Evolutionary conservation across 2,329 filamentous ascomycete species (phyloP), one percentile per base, ranked within the genome.

Genomic region (Cercospora nicotianae): DNA sequence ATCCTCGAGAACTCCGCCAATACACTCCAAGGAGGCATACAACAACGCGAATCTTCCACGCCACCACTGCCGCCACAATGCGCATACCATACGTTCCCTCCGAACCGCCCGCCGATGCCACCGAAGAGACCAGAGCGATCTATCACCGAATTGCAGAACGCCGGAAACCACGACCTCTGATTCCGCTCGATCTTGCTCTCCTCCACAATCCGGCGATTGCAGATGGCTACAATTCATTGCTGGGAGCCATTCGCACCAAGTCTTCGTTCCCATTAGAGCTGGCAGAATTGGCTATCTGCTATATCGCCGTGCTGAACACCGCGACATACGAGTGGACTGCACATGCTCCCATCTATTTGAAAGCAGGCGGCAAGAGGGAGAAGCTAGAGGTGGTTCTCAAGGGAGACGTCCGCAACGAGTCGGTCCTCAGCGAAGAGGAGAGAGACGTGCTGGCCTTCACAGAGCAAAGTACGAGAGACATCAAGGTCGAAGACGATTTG

Each of bases 191-290:
- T 77, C 86, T 92, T 2, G 84, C 91, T 1, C 86, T 94, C 1
- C 85, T 94, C 12, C 91, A 94, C 81, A 87, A 89, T 20, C 90
- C 91, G 1, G 81, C 88, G 18, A 86, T 94, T 1, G 91, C 91
- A 16, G 89, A 92, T 79, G 91, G 91, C 63, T 91, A 89, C 89
- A 91, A 91, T 81, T 80, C 82, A 12, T 89, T 91, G 77, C 84
- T 91, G 10, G 89, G 89, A 67, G 77, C 78, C 59, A 79, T 80
- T 42, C 76, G 79, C 51, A 75, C 75, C 39, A 73, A 77, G 64
- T 76, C 77, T 3, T 75, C 74, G 23, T 74, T 79, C 28, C 70
- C 73, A 8, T 71, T 72, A 23, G 72, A 73, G 9, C 65, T 79
- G 16, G 73, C 75, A 51, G 78, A 80, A 67, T 69, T 79, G 18